Base-by-base conservation (phyloP, 1,284 basidiomycete genomes). In the Boletus smithii region DNA sequence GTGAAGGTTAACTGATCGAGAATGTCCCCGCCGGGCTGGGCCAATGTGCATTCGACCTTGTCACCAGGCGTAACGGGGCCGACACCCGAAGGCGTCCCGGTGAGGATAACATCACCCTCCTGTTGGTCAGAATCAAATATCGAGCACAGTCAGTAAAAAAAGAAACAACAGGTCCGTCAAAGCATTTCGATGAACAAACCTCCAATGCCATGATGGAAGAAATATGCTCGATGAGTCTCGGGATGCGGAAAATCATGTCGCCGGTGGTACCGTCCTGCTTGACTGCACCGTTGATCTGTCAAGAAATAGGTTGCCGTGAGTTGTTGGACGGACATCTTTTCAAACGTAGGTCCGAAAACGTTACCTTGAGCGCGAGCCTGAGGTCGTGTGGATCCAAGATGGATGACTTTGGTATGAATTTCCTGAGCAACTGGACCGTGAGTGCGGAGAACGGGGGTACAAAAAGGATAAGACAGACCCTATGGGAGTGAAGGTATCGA, bases 201-300 rank as follows among this genome's bases (percentile, higher is more conserved):
- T 97, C 93, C 16, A 98, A 77, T 0, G 85, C 86, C 94, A 98
- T 98, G 68, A 99, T 97, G 14, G 88, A 88, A 3, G 93, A 95
- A 39, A 97, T 80, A 61, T 97, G 93, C 56, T 89, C 81, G 57
- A 99, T 88, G 45, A 99, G 77, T n/a, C 81, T 75, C 1, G 95
- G 92, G 36, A 99, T 91, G 37, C 77, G 76, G 74, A 95, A 95
- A 53, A 98, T 89, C 95, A 99, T 97, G 66, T 95, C 88, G 22
- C 72, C 68, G 2, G 95, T 95, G 29, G 77, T 81, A 4, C 93
- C 95, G 50, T 88, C 76, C 67, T 99, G 95, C 68, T 89, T 93
- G 50, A 81, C 71, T 31, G 76, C 67, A 39, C 84, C 91, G 60
- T 98, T 94, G 64, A 98, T 81, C 83, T 91, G 58, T 36, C 55